Percentiles rank a stretch among this genome's conserved stretches.
phyloP scores from a whole-genome alignment of 495 filamentous ascomycete species.

The Cenococcum geophilum region DNA sequence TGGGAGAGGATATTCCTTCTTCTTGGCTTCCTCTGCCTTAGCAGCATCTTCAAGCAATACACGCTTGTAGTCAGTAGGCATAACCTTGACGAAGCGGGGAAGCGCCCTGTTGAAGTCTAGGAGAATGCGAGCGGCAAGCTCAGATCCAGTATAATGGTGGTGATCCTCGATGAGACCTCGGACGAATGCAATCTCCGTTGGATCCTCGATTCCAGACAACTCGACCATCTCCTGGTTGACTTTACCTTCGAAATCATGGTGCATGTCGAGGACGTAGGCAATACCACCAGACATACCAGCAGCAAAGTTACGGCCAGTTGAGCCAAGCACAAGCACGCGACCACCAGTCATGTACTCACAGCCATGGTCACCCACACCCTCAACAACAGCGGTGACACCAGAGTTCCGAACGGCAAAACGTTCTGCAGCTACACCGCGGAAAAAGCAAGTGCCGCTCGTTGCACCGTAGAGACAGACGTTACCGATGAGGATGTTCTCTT shows the following conservation, averaged over 20 bases:
- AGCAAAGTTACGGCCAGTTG: constrained; percentile 97
- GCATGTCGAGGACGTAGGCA: constrained; percentile 90
- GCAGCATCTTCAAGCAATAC: constrained; percentile 79
- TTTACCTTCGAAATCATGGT: constrained; percentile 87
- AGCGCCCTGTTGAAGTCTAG: constrained; percentile 96
- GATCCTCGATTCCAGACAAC: constrained; percentile 79
- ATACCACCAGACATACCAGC: constrained; percentile 99
- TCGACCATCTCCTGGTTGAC: constrained; percentile 99
- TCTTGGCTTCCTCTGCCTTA: constrained; percentile 79
- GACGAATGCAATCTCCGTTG: constrained; percentile 85
- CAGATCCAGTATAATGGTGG: constrained; percentile 98
- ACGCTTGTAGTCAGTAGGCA: constrained; percentile 97
- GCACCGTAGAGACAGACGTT: constrained; percentile 98
- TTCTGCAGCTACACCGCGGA: constrained; percentile 96
- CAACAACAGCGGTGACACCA: constrained; percentile 91
- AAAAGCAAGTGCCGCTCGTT: constrained; percentile 89
- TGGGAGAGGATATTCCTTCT: constrained; percentile 77
- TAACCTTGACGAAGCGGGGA: constrained; percentile 85
- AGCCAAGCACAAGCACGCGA: constrained; percentile 81
- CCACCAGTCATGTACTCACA: constrained; percentile 99
- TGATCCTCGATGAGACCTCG: constrained; percentile 96
- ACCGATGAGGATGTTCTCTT: constrained; percentile 95
- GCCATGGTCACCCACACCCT: constrained; percentile 95
- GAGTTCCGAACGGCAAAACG: constrained; percentile 98
- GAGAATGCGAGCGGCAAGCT: constrained; percentile 88